Evolutionary conservation across 176 grass and related monocot genomes (phyloP), one percentile per base, ranked within the genome.

Genomic region (Zoysia japonica): DNA sequence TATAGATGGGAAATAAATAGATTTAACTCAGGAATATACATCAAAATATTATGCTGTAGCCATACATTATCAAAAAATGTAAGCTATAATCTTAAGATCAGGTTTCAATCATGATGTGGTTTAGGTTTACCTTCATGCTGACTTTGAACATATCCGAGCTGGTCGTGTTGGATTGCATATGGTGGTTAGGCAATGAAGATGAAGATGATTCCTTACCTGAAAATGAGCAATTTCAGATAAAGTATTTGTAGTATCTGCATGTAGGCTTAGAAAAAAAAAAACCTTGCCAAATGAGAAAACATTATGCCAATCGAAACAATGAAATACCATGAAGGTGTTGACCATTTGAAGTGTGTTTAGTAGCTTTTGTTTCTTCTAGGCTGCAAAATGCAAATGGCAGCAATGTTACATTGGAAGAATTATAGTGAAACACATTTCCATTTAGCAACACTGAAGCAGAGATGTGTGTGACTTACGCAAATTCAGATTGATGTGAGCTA

Each of bases 291-390:
- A 63, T 17, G 39, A 72, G 45, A 36, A 71, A 53, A 72, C 35
- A 44, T 20, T 36, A 54, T 15, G 38, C 43, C 14, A 65, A 67
- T 17, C 40, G 78, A 84, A 87, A 10, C 9, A 82, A 67, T 20
- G 20, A 81, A 79, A 41, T 95, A 99, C 90, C 82, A 2, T 78
- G 71, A 92, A 90, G 84, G 40, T 90, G 90, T 69, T 88, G 84
- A 35, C 74, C 82, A 75, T 84, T 87, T 63, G 92, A 85, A 65
- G 84, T 54, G 77, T 84, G 72, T 76, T 88, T 99, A 69, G 66
- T 79, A 56, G 47, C 74, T 83, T 85, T 95, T 68, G 67, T 68
- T 85, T 93, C 92, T 82, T 74, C 86, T 39, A 41, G 69, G 78
- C 92, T 95, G 92, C 73, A 88, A 54, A 50, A 83, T 47, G 48